Conservation (phyloP, 1,139 yeast genomes). For the Taphrina deformans region DNA sequence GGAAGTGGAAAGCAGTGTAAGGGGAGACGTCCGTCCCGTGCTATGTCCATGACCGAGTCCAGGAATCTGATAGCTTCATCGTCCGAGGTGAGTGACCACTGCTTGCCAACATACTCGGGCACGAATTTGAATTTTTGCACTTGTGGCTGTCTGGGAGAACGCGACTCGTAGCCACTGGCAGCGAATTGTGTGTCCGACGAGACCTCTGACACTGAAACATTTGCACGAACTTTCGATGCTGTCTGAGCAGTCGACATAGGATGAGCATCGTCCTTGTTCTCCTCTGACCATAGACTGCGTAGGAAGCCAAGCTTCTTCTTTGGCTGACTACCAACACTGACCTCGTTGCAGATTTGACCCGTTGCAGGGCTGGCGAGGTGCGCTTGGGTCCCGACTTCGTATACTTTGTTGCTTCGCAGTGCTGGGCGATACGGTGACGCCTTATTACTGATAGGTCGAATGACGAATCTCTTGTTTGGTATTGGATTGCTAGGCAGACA, state of each 20-base stretch:
- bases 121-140: constrained; percentile 21
- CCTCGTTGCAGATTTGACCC: background rate
- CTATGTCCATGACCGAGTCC: constrained; percentile 29
- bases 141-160: background rate
- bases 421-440: background rate
- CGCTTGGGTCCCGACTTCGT: background rate
- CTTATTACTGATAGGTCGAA: constrained; percentile 12
- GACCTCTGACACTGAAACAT: background rate
- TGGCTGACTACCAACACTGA: background rate
- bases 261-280: constrained; percentile 8
- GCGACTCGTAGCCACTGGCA: background rate
- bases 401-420: background rate
- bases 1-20: constrained; percentile 9
- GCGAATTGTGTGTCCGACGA: background rate
- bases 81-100: constrained; percentile 30
- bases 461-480: constrained; percentile 25
- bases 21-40: constrained; percentile 23
- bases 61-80: constrained; percentile 29
- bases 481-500: constrained; percentile 30
- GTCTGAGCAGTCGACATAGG: background rate
- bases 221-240: background rate
- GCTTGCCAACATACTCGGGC: constrained; percentile 29
- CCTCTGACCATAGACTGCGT: constrained; percentile 29
- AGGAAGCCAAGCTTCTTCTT: constrained; percentile 23
- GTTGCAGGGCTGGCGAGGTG: background rate